Base-by-base conservation (phyloP, 768 basidiomycete species). In the Lactarius psammicola region DNA sequence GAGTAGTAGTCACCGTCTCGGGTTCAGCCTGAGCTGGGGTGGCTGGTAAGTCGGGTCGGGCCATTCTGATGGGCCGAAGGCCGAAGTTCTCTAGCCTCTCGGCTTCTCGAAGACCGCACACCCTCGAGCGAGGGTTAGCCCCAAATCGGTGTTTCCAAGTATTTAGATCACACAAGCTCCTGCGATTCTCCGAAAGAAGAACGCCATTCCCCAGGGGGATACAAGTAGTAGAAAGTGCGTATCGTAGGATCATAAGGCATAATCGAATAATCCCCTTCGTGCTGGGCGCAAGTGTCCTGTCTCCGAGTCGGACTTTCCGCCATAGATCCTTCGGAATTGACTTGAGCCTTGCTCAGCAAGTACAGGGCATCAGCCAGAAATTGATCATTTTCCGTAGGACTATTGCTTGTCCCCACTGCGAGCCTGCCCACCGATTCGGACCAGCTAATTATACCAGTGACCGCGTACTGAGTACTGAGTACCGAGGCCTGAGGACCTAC, bases 221-320 rank as follows among this genome's bases (percentile, higher is more conserved):
- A 89, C 90, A n/a, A 90, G n/a, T n/a, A 84, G 86, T 54, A 91
- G 90, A 78, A 92, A 92, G 90, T 91, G 72, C 66, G 88, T 78
- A 28, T 7, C 36, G n/a, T n/a, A n/a, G n/a, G n/a, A n/a, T n/a
- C 36, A 38, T 15, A 38, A 38, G 36, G 42, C 18, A 11, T 15
- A 5, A 13, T 31, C n/a, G n/a, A n/a, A n/a, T n/a, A n/a, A n/a
- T n/a, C n/a, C 10, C 4, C 11, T 8, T 46, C 34, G n/a, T 38
- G 34, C 17, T 42, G 33, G 53, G 49, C 36, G 33, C 34, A n/a
- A 13, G 23, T 51, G 23, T 23, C 23, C n/a, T n/a, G n/a, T n/a
- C n/a, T n/a, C n/a, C n/a, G n/a, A n/a, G n/a, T 51, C n/a, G 49
- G 13, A n/a, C 60, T n/a, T 34, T 30, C 36, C 44, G 26, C 58